Percentiles rank a stretch among this genome's conserved stretches.
These are phyloP conservation scores for Baorangia bicolor DNA, from an alignment of 768 basidiomycete genomes.

Conservation along the genomic window DNA sequence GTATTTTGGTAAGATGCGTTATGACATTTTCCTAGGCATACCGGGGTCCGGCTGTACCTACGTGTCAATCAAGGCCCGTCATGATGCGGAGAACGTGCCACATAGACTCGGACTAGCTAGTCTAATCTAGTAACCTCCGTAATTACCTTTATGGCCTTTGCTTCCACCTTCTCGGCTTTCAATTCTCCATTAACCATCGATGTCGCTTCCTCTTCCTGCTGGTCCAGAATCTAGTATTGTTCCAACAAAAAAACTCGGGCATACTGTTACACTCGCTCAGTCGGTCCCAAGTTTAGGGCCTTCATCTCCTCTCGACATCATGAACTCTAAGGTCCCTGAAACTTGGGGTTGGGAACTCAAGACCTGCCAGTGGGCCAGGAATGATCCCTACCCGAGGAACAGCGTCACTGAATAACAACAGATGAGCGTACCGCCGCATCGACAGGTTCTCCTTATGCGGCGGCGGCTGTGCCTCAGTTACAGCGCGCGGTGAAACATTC, in stretches of 20 bases:
- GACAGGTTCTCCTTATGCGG: not conserved
- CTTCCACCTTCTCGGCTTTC: not conserved
- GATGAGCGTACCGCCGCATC: not conserved
- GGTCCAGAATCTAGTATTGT: too few relatives aligned
- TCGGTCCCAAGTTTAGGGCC: not conserved
- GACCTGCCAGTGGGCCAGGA: not conserved
- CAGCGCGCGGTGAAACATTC: too few relatives aligned
- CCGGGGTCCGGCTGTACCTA: too few relatives aligned
- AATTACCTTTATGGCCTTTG: not conserved
- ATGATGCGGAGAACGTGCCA: too few relatives aligned
- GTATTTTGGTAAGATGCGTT: too few relatives aligned
- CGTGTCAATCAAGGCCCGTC: too few relatives aligned
- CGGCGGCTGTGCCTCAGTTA: not conserved
- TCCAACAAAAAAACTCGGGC: not conserved
- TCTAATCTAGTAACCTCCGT: too few relatives aligned
- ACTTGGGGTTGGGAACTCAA: not conserved
- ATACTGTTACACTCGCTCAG: not conserved
- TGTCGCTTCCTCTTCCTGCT: not conserved
- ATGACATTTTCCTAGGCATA: too few relatives aligned
- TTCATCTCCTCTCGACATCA: not conserved
- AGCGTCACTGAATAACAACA: not conserved
- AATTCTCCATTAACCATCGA: not conserved
- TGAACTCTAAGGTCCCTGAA: not conserved
- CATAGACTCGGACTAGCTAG: too few relatives aligned
- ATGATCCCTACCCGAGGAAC: not conserved